Evolutionary conservation across 2,329 filamentous ascomycete genomes (phyloP).

Genomic region (Saccharata proteae): DNA sequence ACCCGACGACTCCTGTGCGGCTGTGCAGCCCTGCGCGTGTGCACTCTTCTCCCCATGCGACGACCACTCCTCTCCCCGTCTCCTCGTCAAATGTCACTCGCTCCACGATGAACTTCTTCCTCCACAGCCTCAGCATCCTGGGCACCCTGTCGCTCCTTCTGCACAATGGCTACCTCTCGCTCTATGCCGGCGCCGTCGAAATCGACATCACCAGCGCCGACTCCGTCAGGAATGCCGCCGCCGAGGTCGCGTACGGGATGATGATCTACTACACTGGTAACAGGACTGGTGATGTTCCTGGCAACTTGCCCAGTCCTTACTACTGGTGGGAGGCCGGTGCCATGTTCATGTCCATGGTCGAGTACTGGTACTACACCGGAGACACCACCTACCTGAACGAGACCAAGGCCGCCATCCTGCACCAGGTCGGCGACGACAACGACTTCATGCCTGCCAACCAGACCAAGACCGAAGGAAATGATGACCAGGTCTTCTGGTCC

Average conservation of each 20-base stretch:
- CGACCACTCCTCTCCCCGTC: conserved; percentile 3
- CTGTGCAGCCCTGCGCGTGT: too few relatives aligned
- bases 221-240: conserved; percentile 32
- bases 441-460: conserved; percentile 29
- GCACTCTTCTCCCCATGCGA: conserved; percentile 5
- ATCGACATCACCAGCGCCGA: conserved; percentile 7
- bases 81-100: conserved; percentile 7
- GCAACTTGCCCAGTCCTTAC: conserved; percentile 27
- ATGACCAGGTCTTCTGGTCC: conserved; percentile 69
- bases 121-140: conserved; percentile 6
- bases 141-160: conserved; percentile 9
- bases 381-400: conserved; percentile 11
- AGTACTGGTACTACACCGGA: conserved; percentile 14
- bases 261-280: conserved; percentile 54
- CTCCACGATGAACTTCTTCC: conserved; percentile 8
- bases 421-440: conserved; percentile 19
- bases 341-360: conserved; percentile 12
- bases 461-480: conserved; percentile 29
- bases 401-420: conserved; percentile 11
- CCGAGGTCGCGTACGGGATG: conserved; percentile 19
- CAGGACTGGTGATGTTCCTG: conserved; percentile 41
- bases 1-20: too few relatives aligned
- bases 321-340: conserved; percentile 16
- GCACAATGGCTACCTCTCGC: conserved; percentile 2
- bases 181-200: conserved; percentile 3